Percentiles rank a stretch among this genome's conserved stretches.
These are phyloP conservation scores for Aspergillus ochraceoroseus DNA, from an alignment of 2,329 filamentous ascomycete genomes.

Conservation along the genomic window DNA sequence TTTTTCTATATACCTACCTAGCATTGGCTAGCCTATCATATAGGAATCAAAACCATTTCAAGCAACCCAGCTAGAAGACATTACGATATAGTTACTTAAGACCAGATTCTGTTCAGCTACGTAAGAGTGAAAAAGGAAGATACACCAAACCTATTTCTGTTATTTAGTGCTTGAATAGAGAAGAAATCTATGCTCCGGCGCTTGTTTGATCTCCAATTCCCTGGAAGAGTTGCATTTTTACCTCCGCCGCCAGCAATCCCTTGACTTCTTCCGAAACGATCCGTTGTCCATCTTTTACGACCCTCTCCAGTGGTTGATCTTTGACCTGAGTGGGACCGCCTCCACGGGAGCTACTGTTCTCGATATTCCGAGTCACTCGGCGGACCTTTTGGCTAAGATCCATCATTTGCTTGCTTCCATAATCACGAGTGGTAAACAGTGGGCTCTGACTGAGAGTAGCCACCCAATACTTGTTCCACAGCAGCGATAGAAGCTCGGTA, in stretches of 20 bases:
- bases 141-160: too few relatives aligned
- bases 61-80: too few relatives aligned
- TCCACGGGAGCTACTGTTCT: conserved; percentile 29
- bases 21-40: conserved; percentile 3
- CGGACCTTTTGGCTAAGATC: conserved; percentile 80
- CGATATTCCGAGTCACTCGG: conserved; percentile 52
- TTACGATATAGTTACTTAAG: too few relatives aligned
- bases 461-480: conserved; percentile 98
- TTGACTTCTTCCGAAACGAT: conserved; percentile 53
- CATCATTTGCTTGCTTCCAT: conserved; percentile 83
- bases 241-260: conserved; percentile 45
- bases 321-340: conserved; percentile 31
- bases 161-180: too few relatives aligned
- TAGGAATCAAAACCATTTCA: conserved; percentile 8
- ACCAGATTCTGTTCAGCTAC: too few relatives aligned
- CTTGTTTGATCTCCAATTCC: conserved; percentile 32
- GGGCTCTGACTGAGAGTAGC: conserved; percentile 89
- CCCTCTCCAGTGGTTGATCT: conserved; percentile 49
- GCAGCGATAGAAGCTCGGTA: conserved; percentile 72
- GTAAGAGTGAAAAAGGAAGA: too few relatives aligned
- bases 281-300: conserved; percentile 54
- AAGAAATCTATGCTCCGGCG: conserved; percentile 15
- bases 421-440: conserved; percentile 86
- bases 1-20: conserved; percentile 13
- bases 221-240: conserved; percentile 51